Evolutionary conservation across 257 asterid genomes (phyloP), one percentile per base, ranked within the genome.

Genomic region (Euphrasia confusa): DNA sequence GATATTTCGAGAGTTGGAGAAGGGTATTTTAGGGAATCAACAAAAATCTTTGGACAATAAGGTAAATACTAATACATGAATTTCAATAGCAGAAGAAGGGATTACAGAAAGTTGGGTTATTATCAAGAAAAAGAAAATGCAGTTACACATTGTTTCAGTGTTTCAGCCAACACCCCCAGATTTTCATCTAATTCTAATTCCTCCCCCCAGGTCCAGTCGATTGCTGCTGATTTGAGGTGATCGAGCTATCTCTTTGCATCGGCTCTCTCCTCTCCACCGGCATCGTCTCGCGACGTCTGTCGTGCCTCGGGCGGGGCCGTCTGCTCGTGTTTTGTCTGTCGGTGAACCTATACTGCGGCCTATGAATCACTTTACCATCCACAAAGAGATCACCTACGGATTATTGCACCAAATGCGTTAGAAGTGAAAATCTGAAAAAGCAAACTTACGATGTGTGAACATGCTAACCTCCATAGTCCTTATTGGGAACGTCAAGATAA

Each of bases 401-500:
- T 57, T 64, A 68, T 63, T 66, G 37, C 67, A 65, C 1, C 1
- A 72, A 50, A 63, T 35, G 12, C 39, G 35, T 66, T 3, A 49
- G 6, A 13, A 45, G 52, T n/a, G 18, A 45, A 45, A 13, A 44
- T 4, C 50, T 10, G 50, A 4, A 45, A 45, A 45, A 21, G 10
- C 21, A 15, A 48, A 17, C 50, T 11, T 53, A 3, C 44, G 37
- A 2, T 48, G 21, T 50, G 30, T 56, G 48, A 39, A 61, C 26
- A 39, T 50, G 62, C 91, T 49, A 66, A 84, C 97, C 95, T 79
- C 95, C 97, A 45, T 86, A 89, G 61, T 86, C 95, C 75, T 86
- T 86, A 68, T 84, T 84, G 37, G 91, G 95, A 48, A 89, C 94
- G 58, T 89, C 95, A 26, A 89, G 91, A 62, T 89, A 89, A 11